Percentiles rank a stretch among this genome's conserved stretches.
Evolutionary conservation across 1,284 basidiomycete species (phyloP).

Genomic region (Moesziomyces sp.): DNA sequence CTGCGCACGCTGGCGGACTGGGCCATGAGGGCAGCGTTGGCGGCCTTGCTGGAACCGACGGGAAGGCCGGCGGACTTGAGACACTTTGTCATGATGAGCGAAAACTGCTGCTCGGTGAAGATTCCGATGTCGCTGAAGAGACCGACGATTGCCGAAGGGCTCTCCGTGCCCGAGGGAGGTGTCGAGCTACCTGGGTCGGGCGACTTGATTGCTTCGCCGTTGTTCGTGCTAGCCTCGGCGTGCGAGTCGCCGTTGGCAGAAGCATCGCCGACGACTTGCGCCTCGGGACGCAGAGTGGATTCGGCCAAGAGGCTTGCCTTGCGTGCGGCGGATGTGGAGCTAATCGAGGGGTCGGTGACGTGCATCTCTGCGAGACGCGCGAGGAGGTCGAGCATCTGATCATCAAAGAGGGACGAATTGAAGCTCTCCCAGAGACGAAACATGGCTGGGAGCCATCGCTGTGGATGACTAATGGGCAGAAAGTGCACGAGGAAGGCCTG

Average conservation of each 20-base stretch:
- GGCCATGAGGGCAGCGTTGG: conserved; percentile 60
- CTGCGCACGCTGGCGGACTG: conserved; percentile 63
- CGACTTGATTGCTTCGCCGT: neutral
- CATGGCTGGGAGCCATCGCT: conserved; percentile 63
- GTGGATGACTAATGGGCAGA: conserved; percentile 61
- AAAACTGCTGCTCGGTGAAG: conserved; percentile 87
- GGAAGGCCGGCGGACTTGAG: conserved; percentile 79
- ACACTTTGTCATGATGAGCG: conserved; percentile 84
- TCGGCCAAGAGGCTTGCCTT: conserved; percentile 22
- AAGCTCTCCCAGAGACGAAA: conserved; percentile 88
- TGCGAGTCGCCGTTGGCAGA: neutral
- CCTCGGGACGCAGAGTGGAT: conserved; percentile 16
- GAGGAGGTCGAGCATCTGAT: conserved; percentile 83
- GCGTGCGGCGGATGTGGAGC: conserved; percentile 29
- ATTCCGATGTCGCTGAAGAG: conserved; percentile 83
- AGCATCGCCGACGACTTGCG: conserved; percentile 3
- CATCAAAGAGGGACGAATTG: conserved; percentile 82
- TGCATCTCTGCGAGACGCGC: conserved; percentile 82
- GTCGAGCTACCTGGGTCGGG: conserved; percentile 3
- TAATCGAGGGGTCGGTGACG: conserved; percentile 70
- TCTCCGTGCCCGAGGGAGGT: conserved; percentile 12
- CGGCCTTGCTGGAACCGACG: conserved; percentile 71
- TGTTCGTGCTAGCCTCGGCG: conserved; percentile 12
- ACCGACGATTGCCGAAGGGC: conserved; percentile 52
- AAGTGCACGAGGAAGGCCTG: conserved; percentile 67